Evolutionary conservation across 768 basidiomycete species (phyloP), one percentile per base, ranked within the genome.

Genomic region (Suillus tomentosus): DNA sequence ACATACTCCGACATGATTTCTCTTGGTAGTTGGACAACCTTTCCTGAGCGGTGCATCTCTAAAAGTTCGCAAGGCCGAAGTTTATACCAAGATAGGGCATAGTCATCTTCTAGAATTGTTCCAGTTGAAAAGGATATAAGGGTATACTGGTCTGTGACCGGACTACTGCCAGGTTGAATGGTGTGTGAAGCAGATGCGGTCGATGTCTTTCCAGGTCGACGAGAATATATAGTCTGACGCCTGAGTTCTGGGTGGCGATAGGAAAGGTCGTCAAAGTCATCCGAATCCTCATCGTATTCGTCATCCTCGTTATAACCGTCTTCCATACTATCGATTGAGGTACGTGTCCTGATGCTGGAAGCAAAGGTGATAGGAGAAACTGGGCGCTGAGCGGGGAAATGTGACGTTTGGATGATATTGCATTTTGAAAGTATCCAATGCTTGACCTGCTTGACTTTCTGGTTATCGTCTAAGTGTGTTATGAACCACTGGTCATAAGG

Each of bases 401-500:
- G 64, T n/a, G 68, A 61, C 62, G 78, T 62, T 78, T 78, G 59
- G 65, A 76, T 57, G 72, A 80, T 70, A 40, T 84, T 76, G 67
- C 85, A 86, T 68, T 84, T 89, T 1, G 84, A 75, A 50, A 91
- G 81, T 31, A 91, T 75, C 79, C 83, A 85, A 39, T 81, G 79
- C 67, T 92, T 92, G 39, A 88, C 78, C 37, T 89, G 82, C 17
- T 80, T 80, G 47, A 91, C 79, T 68, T 85, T 86, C 84, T 85
- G 89, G 37, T 76, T 67, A 3, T 84, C 79, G 64, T 87, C 83
- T 70, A 89, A 71, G 70, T 89, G 87, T 14, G 90, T 90, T n/a
- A 87, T 77, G 54, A 91, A 77, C 90, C 90, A 92, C 76, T 90
- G 89, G 73, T 92, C 91, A 68, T 86, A 84, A 0, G 87, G 84